These are phyloP conservation scores for Aspergillus arachidicola DNA, from an alignment of 2,329 filamentous ascomycete species.

Conservation along the genomic window DNA sequence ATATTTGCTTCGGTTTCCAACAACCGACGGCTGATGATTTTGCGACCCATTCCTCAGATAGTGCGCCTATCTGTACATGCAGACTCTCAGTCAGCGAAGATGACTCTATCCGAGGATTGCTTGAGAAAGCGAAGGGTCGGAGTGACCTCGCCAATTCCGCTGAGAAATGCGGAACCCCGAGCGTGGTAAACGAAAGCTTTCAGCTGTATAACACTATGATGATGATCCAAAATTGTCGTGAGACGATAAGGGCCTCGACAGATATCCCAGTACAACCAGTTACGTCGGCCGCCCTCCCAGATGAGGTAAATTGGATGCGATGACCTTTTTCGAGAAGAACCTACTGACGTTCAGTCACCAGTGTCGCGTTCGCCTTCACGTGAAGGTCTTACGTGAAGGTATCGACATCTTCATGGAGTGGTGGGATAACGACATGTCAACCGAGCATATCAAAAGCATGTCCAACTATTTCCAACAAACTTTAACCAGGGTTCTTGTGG, in stretches of 20 bases:
- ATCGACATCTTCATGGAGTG: constrained; percentile 43
- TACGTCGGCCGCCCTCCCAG: constrained; percentile 32
- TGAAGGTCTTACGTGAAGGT: constrained; percentile 37
- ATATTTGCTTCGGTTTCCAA: constrained; percentile 50
- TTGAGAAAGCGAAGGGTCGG: constrained; percentile 28
- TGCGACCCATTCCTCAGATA: constrained; percentile 17
- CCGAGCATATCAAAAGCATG: constrained; percentile 48
- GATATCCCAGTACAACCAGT: constrained; percentile 27
- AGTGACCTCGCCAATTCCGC: constrained; percentile 11
- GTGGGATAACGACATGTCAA: constrained; percentile 41
- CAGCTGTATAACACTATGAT: constrained; percentile 40
- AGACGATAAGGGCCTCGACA: constrained; percentile 20
- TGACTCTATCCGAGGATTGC: constrained; percentile 29
- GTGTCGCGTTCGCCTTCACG: constrained; percentile 41
- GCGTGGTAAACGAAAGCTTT: constrained; percentile 18
- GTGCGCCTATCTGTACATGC: constrained; percentile 23
- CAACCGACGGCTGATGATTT: neutral
- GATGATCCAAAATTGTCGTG: constrained; percentile 36
- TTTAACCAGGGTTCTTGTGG: constrained; percentile 50
- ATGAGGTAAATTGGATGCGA: constrained; percentile 30
- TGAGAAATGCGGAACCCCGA: constrained; percentile 13
- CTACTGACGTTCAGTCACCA: constrained; percentile 18
- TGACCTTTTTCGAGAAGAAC: neutral
- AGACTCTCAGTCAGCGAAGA: constrained; percentile 33
- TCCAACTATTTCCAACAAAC: constrained; percentile 58